phyloP scores from a whole-genome alignment of 352 stramenopile species.

The Globisporangium nagaii region DNA sequence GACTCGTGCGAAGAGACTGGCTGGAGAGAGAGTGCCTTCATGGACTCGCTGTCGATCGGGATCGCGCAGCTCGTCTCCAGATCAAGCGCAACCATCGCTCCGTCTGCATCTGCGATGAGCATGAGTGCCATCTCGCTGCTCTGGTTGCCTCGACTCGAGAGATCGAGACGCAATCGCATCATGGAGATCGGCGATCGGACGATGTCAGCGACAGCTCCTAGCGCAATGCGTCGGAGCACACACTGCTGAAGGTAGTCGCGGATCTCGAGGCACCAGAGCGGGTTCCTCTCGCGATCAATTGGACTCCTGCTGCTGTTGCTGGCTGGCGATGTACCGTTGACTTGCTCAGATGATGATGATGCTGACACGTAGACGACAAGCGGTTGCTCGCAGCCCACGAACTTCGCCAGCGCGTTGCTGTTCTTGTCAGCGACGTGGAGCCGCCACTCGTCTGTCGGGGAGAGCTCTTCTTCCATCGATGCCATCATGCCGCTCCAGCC shows the following conservation, averaged over 20 bases:
- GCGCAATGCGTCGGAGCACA: constrained; percentile 20
- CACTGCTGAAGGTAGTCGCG: constrained; percentile 27
- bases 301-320: not conserved
- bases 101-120: constrained; percentile 17
- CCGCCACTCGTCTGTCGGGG: constrained; percentile 32
- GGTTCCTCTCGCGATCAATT: not conserved
- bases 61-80: constrained; percentile 6
- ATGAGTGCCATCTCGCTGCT: constrained; percentile 7
- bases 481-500: constrained; percentile 19
- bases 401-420: not conserved
- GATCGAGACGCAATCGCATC: not conserved
- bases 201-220: not conserved
- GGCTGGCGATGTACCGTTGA: not conserved
- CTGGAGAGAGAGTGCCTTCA: not conserved
- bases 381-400: constrained; percentile 1
- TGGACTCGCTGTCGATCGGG: constrained; percentile 9
- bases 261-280: constrained; percentile 27
- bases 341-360: too few species aligned
- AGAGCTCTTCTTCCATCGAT: constrained; percentile 16
- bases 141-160: not conserved
- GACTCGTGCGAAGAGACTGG: not conserved
- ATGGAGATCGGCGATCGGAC: constrained; percentile 2
- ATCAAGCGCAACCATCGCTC: constrained; percentile 24
- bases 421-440: not conserved
- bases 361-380: constrained; percentile 10